A percentile compares a stretch with the other conserved stretches of the same genome.
phyloP scores from a whole-genome alignment of 148 eudicot genomes.

The Mesembryanthemum crystallinum region DNA sequence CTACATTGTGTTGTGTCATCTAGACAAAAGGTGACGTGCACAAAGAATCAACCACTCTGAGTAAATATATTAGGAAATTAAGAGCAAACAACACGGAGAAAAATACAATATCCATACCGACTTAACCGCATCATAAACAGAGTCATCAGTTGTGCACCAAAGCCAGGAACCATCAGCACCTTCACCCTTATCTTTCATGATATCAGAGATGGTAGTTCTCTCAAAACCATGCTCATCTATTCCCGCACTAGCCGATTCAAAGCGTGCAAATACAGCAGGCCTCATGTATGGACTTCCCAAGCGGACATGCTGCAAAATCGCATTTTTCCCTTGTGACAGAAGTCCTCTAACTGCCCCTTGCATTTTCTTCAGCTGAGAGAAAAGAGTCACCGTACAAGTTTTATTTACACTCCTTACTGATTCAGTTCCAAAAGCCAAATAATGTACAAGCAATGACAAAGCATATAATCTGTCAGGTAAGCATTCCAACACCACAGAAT shows the following conservation, averaged over 20 bases:
- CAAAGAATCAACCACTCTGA: too few relatives aligned
- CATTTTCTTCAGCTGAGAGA: constrained; percentile 38
- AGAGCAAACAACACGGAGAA: background rate
- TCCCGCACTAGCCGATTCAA: constrained; percentile 62
- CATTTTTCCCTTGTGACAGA: constrained; percentile 63
- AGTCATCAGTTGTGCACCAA: constrained; percentile 90
- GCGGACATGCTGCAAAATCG: constrained; percentile 69
- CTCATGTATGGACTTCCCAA: constrained; percentile 54
- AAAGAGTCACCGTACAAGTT: background rate
- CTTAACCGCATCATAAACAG: constrained; percentile 94
- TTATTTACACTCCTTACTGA: background rate
- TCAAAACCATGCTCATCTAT: constrained; percentile 97
- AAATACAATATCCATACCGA: constrained; percentile 53
- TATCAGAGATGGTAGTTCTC: constrained; percentile 85
- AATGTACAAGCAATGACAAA: background rate
- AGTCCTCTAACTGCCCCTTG: constrained; percentile 67
- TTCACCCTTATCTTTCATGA: constrained; percentile 81
- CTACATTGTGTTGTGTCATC: constrained; percentile 99
- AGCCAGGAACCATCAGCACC: constrained; percentile 98
- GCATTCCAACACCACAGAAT: background rate
- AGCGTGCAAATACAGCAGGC: constrained; percentile 56
- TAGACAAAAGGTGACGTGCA: constrained; percentile 38
- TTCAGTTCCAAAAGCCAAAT: background rate
- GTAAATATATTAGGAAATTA: background rate
- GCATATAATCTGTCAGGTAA: background rate